Evolutionary conservation across 2,329 filamentous ascomycete genomes (phyloP), one percentile per base, ranked within the genome.

Genomic region (Purpureocillium lavendulum): DNA sequence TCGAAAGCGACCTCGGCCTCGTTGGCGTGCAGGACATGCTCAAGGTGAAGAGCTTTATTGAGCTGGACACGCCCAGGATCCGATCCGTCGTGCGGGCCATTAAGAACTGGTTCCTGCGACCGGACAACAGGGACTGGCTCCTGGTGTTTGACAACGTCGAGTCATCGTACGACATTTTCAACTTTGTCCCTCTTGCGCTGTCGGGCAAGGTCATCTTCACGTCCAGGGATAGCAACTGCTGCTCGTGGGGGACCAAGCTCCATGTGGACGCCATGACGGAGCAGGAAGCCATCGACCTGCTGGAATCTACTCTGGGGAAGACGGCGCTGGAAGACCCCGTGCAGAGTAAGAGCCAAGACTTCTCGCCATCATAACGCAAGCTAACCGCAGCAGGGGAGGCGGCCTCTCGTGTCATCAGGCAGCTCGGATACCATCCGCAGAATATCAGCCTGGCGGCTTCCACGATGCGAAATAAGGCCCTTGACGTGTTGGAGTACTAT

Each of bases 41-140:
- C 33, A 51, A 49, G 29, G 43, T 42, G 6, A 52, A 48, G 26
- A 50, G 40, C 30, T 38, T 52, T 17, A 39, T 49, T 35, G 41
- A 53, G 9, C 39, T 55, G 11, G 50, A 55, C 35, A 35, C 38
- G 12, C 39, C 42, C 8, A 40, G 46, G 14, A 44, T 52, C 41
- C 49, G 43, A 38, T 51, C 51, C 7, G 42, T 51, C n/a, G 49
- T 54, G 12, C 39, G 43, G 21, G 50, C 50, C 14, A 50, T 55
- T 24, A 52, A 47, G 30, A 48, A 55, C 40, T 55, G 52, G 52
- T 45, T 55, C 9, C 40, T 54, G 34, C 45, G 49, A 24, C 49
- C 51, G 6, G 45, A 48, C 14, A 55, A 55, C 31, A 40, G 38
- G 29, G 40, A 35, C 18, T 55, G 52, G 52, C 45, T 55, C 7